These are phyloP conservation scores for Phytophthora chlamydospora DNA, from an alignment of 352 stramenopile genomes.

Conservation along the genomic window DNA sequence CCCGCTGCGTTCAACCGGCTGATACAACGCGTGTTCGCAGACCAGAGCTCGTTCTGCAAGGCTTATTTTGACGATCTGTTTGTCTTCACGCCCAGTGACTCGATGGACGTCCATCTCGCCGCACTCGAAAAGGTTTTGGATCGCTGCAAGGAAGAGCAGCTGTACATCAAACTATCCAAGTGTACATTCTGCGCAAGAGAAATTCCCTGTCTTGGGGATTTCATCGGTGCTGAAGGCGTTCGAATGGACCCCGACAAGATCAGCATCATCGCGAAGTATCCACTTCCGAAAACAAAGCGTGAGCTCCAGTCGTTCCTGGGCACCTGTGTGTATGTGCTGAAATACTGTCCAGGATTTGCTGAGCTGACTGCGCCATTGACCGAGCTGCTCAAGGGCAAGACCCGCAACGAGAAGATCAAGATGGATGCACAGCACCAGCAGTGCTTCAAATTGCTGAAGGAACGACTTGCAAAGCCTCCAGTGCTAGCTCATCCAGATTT, in stretches of 20 bases:
- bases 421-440: neutral
- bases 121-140: conserved; percentile 23
- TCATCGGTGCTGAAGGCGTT: conserved; percentile 7
- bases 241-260: conserved; percentile 16
- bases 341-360: conserved; percentile 7
- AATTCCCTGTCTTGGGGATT: conserved; percentile 40
- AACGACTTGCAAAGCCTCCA: neutral
- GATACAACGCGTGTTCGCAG: conserved; percentile 17
- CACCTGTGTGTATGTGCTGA: conserved; percentile 14
- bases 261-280: neutral
- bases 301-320: conserved; percentile 8
- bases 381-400: neutral
- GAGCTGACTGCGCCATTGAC: conserved; percentile 1
- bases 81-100: conserved; percentile 21
- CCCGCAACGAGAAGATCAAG: neutral
- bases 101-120: conserved; percentile 19
- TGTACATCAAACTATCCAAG: conserved; percentile 38
- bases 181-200: conserved; percentile 25
- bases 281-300: neutral
- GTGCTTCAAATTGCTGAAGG: neutral
- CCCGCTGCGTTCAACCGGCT: conserved; percentile 31
- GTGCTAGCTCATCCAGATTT: neutral
- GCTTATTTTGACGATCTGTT: conserved; percentile 1
- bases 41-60: conserved; percentile 10
- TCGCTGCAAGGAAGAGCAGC: conserved; percentile 13